phyloP scores from a whole-genome alignment of 768 basidiomycete genomes.

The Exsudoporus frostii region DNA sequence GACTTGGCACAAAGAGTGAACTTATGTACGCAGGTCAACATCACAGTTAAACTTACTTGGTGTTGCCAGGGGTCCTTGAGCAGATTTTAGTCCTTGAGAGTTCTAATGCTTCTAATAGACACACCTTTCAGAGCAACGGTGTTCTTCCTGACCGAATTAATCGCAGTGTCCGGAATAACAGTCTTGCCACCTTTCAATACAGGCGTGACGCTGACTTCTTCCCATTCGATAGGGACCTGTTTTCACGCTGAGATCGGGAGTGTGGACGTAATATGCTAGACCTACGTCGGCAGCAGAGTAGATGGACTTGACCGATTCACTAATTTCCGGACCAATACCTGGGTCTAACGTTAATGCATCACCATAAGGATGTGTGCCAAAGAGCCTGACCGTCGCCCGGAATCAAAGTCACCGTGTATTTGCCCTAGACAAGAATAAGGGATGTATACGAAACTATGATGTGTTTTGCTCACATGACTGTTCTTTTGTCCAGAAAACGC shows the following conservation, averaged over 20 bases:
- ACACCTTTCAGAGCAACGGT: conserved; percentile 96
- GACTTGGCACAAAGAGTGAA: conserved; percentile 48
- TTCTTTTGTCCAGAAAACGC: conserved; percentile 89
- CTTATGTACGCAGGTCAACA: conserved; percentile 1
- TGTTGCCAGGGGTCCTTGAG: conserved; percentile 86
- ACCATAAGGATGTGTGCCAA: conserved; percentile 2
- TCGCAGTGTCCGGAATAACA: conserved; percentile 90
- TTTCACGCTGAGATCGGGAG: conserved; percentile 11
- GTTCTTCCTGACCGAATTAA: conserved; percentile 91
- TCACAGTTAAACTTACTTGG: conserved; percentile 65
- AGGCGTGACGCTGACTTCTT: conserved; percentile 96
- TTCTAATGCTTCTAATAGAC: conserved; percentile 12
- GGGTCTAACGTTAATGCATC: conserved; percentile 15
- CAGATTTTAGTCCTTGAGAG: conserved; percentile 10
- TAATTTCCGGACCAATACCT: conserved; percentile 99
- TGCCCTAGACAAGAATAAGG: conserved; percentile 57
- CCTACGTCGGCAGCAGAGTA: conserved; percentile 82
- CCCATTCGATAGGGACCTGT: conserved; percentile 98
- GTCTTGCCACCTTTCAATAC: conserved; percentile 94
- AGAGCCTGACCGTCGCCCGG: conserved; percentile 81
- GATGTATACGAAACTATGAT: not conserved
- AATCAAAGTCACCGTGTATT: conserved; percentile 94
- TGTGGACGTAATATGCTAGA: conserved; percentile 4
- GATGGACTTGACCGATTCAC: conserved; percentile 92
- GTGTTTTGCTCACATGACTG: conserved; percentile 59